phyloP scores from a whole-genome alignment of 192 early-diverging fungal species.

The Backusella luteola region DNA sequence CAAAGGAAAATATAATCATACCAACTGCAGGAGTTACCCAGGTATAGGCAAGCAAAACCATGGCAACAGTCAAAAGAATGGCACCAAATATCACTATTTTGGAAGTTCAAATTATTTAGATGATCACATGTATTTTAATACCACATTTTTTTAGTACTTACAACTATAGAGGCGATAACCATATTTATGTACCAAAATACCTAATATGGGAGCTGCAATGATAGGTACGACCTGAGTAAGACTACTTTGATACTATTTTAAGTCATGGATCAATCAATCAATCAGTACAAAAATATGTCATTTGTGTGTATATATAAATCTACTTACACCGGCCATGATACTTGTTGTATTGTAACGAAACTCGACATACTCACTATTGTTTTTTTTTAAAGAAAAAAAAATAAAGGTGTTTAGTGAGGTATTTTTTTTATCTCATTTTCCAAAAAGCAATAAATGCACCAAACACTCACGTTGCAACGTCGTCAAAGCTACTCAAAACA shows the following conservation, averaged over 20 bases:
- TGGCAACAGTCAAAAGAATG: conserved; percentile 17
- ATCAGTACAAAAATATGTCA: background rate
- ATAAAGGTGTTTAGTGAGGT: background rate
- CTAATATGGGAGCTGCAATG: conserved; percentile 46
- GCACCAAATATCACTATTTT: conserved; percentile 17
- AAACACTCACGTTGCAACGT: conserved; percentile 26
- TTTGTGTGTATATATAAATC: background rate
- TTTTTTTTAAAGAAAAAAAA: background rate
- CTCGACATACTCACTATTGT: conserved; percentile 24
- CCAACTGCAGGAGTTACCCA: conserved; percentile 50
- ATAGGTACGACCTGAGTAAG: conserved; percentile 58
- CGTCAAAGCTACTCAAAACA: conserved; percentile 35
- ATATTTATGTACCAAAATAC: conserved; percentile 44
- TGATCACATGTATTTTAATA: background rate
- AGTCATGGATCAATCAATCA: background rate
- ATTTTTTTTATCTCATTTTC: background rate
- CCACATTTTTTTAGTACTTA: conserved; percentile 14
- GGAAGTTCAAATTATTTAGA: background rate
- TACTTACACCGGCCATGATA: conserved; percentile 30
- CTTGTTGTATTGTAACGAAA: conserved; percentile 29
- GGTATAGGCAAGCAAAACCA: conserved; percentile 54
- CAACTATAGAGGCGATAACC: conserved; percentile 49
- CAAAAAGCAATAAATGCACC: background rate
- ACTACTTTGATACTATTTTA: conserved; percentile 35
- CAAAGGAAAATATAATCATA: conserved; percentile 53